Base-by-base conservation (phyloP, 768 basidiomycete genomes). In the Suillus sp. region DNA sequence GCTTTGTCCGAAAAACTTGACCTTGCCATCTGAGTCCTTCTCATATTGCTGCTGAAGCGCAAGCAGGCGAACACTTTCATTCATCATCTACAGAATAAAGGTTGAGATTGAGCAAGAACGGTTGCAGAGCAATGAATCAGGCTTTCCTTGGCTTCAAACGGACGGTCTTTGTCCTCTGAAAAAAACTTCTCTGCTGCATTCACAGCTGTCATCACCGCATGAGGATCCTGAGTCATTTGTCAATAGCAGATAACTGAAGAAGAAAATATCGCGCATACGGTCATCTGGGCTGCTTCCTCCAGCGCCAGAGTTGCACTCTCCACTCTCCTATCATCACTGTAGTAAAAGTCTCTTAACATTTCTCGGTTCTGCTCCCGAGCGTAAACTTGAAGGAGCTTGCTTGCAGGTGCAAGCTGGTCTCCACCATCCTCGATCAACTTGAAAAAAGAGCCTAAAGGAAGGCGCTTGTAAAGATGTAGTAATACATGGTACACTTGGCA, bases 301-400 rank as follows among this genome's bases (percentile, higher is more conserved):
- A 99, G 77, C 42, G 86, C 90, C 3, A 99, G 78, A n/a, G 91
- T 84, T 0, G 95, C 97, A 75, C 91, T 96, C 72, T 99, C 97
- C 16, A 93, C 90, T 53, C 96, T 84, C 60, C 97, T 82, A 76
- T 99, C 97, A 69, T 99, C 97, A 40, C 96, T 96, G 71, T 96
- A 99, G 75, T 95, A 99, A 77, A 96, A 99, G 73, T 99, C 95
- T 18, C 95, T 83, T 8, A 99, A 79, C 86, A 99, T 91, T 66
- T 93, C 93, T 58, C 91, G 81, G 72, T 96, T 92, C 70, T 94
- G 94, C 72, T 95, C 92, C 43, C 91, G 80, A 0, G 93, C 94
- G 72, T 96, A 96, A 1, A 96, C 93, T 73, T 96, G 92, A 51
- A 96, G 81, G 4, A 97, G 78, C 64, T 82, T 87, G 66, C 87